Percentiles rank a stretch among this genome's conserved stretches.
Conservation (phyloP, 177 flowering plant species). For the Vitis hybrid region DNA sequence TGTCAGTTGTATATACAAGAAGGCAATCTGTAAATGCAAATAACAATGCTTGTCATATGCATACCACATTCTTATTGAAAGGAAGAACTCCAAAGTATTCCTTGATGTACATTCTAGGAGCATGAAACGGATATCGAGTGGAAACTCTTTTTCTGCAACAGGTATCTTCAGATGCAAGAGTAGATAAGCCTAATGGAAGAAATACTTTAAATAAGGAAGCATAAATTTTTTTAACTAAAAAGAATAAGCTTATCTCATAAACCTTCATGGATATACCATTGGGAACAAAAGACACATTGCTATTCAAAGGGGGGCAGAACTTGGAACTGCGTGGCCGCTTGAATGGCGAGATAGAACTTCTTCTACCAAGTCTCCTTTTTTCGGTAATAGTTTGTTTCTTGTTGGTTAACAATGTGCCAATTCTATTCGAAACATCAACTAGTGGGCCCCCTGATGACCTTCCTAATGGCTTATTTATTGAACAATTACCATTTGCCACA, state of each 20-base stretch:
- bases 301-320: constrained; percentile 64
- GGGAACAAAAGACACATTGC: constrained; percentile 20
- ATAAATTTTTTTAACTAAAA: constrained; percentile 7
- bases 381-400: constrained; percentile 31
- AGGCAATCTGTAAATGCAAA: not conserved
- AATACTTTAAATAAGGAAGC: constrained; percentile 14
- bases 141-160: constrained; percentile 45
- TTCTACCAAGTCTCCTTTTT: constrained; percentile 47
- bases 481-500: constrained; percentile 19
- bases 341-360: constrained; percentile 69
- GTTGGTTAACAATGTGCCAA: constrained; percentile 12
- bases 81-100: constrained; percentile 69
- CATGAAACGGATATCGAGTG: constrained; percentile 55
- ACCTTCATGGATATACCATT: constrained; percentile 43
- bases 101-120: constrained; percentile 45
- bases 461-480: constrained; percentile 24
- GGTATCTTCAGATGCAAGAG: constrained; percentile 36
- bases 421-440: constrained; percentile 66
- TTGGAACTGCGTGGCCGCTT: constrained; percentile 83
- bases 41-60: not conserved
- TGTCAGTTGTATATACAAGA: constrained; percentile 16
- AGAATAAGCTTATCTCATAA: constrained; percentile 2
- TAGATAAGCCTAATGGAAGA: constrained; percentile 42
- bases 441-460: constrained; percentile 42
- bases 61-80: constrained; percentile 37